Base-by-base conservation (phyloP, 2,329 filamentous ascomycete genomes). In the Cladosporium austrohemisphaericum region DNA sequence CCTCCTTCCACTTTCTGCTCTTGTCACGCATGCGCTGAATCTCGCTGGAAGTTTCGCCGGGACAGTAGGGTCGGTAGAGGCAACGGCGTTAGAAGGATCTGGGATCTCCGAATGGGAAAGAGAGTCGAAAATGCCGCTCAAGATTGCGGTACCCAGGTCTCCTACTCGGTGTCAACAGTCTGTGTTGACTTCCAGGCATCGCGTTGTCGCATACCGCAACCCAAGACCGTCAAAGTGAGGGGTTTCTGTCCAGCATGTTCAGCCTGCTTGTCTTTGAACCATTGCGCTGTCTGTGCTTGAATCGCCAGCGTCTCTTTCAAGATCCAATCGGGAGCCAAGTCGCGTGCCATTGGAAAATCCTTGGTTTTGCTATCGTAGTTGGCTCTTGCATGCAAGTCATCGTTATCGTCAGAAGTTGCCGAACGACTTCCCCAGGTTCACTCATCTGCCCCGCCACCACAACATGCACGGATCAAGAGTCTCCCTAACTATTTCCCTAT, bases 91-190 rank as follows among this genome's bases (percentile, higher is more conserved):
- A 52, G 56, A 35, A 62, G 72, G 73, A 40, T 49, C 37, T 18
- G 44, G 44, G 7, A 11, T 11, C 2, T 47, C 44, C 13, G 44
- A 37, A 9, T 23, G 26, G 73, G 76, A 60, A 36, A 93, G 77
- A 9, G 86, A 87, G 52, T 80, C 75, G 58, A 94, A 79, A 63
- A 95, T 85, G 55, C 88, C 89, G 48, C 80, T 83, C 50, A 94
- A 79, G 58, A 95, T 91, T 51, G 88, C 88, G 53, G 88, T 87
- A 52, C 89, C 89, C 81, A 95, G 87, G 46, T 84, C 91, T 57
- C 88, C 86, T 90, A 59, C 45, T 41, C 11, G 46, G 35, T 48
- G 40, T 50, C 37, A 50, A 50, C 31, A 46, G 50, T 32, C 13
- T 23, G 22, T 44, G 28, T 45, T 25, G 49, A 48, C 19, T 8